Evolutionary conservation across 1,139 yeast genomes (phyloP), one percentile per base, ranked within the genome.

Genomic region (Scheffersomyces lignicola): DNA sequence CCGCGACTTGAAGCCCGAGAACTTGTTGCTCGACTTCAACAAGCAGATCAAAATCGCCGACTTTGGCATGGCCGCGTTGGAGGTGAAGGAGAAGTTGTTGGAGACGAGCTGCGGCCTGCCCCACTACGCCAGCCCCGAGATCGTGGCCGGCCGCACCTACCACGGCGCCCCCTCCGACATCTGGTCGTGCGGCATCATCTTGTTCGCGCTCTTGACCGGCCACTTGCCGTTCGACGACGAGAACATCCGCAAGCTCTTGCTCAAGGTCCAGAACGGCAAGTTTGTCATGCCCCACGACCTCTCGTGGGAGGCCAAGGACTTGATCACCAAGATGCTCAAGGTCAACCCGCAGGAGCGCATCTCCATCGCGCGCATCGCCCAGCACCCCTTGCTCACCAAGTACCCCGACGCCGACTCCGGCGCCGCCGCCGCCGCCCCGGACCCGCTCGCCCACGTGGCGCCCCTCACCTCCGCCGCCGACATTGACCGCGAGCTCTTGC

Each of bases 11-110:
- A 92, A 92, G 58, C 98, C 98, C 0, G 99, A 92, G 58, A 92
- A 92, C 61, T 70, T 92, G 47, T 67, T 92, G 33, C 69, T 92
- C 32, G 98, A 94, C 63, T 83, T 84, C 57, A 77, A 87, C 57
- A 79, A 83, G 45, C 89, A 87, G 58, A 89, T 92, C 60, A 92
- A 92, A 58, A 90, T 92, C 48, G 98, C 99, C 11, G 99, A 92
- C 63, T 92, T 92, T 58, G 99, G 99, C 26, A 94, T 92, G 98
- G 98, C 99, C n/a, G 98, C 98, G 2, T 68, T 92, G 32, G 98
- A 92, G 59, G 83, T 95, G 26, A 77, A 79, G 38, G 95, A 84
- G 49, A 78, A 85, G 50, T 65, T 92, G 54, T 70, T 94, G 38
- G 97, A 92, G 58, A 92, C 98, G 1, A 83, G 95, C 21, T 92